A percentile compares a stretch with the other conserved stretches of the same genome.
These are phyloP conservation scores for Kurtzmaniella quercitrusa DNA, from an alignment of 1,139 yeast genomes.

Conservation along the genomic window DNA sequence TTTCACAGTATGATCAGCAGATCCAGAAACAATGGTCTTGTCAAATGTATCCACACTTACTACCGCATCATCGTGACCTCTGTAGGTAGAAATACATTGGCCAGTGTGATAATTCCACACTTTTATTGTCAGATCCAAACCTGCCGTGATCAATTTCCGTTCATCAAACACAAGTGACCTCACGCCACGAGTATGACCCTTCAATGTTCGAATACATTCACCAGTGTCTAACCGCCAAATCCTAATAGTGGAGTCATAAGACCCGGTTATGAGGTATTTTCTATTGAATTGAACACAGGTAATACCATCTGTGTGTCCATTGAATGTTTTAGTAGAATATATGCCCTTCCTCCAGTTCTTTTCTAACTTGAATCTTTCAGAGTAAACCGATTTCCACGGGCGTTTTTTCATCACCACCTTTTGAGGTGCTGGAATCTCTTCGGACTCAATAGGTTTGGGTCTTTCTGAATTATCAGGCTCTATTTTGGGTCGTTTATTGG, in stretches of 20 bases:
- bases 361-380: slow-evolving; percentile 87
- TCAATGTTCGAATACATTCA: slow-evolving; percentile 66
- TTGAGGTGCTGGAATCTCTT: not conserved
- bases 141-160: slow-evolving; percentile 86
- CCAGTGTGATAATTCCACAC: slow-evolving; percentile 97
- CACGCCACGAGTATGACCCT: slow-evolving; percentile 85
- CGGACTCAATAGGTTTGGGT: not conserved
- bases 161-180: slow-evolving; percentile 80
- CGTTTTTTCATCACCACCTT: slow-evolving; percentile 31
- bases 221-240: slow-evolving; percentile 88
- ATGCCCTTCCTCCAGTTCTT: slow-evolving; percentile 90
- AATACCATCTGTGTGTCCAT: slow-evolving; percentile 86
- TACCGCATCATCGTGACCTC: slow-evolving; percentile 89
- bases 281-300: slow-evolving; percentile 78
- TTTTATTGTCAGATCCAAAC: slow-evolving; percentile 84
- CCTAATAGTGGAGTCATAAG: slow-evolving; percentile 82
- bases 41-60: slow-evolving; percentile 74
- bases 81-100: slow-evolving; percentile 85
- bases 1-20: slow-evolving; percentile 86
- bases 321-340: slow-evolving; percentile 59
- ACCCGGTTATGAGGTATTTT: slow-evolving; percentile 80
- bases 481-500: slow-evolving; percentile 23
- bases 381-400: slow-evolving; percentile 95
- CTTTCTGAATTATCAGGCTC: not conserved
- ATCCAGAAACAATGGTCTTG: slow-evolving; percentile 85